A percentile compares a stretch with the other conserved stretches of the same genome.
phyloP scores from a whole-genome alignment of 352 stramenopile species.

The Blastocystis sp. region DNA sequence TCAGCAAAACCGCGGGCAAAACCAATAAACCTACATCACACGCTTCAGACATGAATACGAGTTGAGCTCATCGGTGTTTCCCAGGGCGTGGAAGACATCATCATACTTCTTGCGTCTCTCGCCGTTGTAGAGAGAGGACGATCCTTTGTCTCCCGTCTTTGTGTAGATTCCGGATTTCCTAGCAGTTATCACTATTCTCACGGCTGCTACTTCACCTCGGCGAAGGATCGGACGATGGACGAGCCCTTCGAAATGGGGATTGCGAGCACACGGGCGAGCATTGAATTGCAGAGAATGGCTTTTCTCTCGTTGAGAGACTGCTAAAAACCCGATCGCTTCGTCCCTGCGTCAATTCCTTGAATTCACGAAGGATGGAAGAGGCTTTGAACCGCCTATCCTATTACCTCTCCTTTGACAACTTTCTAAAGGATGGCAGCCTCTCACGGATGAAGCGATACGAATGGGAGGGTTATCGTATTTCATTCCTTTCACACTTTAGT shows the following conservation, averaged over 20 bases:
- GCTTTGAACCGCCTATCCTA: neutral
- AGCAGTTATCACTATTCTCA: neutral
- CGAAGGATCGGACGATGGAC: conserved; percentile 7
- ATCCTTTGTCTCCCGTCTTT: conserved; percentile 85
- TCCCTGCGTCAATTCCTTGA: neutral
- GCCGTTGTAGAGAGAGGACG: conserved; percentile 85
- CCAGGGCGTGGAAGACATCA: conserved; percentile 82
- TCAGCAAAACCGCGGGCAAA: conserved; percentile 68
- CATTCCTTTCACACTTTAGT: neutral
- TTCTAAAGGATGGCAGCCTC: neutral
- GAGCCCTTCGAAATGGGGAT: neutral
- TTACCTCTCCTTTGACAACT: conserved; percentile 8
- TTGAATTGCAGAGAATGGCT: neutral
- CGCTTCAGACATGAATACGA: conserved; percentile 61
- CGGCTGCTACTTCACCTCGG: conserved; percentile 42
- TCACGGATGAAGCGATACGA: neutral
- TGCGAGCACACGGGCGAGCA: conserved; percentile 14
- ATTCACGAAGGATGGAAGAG: neutral
- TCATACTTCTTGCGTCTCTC: conserved; percentile 83
- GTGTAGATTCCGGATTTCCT: conserved; percentile 78
- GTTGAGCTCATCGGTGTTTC: conserved; percentile 86
- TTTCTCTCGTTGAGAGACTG: neutral
- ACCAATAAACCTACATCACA: conserved; percentile 76
- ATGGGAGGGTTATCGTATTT: neutral
- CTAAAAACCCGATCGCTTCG: neutral